Percentiles rank a stretch among this genome's conserved stretches.
These are phyloP conservation scores for Coemansia sp. DNA, from an alignment of 192 early-diverging fungal species.

Conservation along the genomic window DNA sequence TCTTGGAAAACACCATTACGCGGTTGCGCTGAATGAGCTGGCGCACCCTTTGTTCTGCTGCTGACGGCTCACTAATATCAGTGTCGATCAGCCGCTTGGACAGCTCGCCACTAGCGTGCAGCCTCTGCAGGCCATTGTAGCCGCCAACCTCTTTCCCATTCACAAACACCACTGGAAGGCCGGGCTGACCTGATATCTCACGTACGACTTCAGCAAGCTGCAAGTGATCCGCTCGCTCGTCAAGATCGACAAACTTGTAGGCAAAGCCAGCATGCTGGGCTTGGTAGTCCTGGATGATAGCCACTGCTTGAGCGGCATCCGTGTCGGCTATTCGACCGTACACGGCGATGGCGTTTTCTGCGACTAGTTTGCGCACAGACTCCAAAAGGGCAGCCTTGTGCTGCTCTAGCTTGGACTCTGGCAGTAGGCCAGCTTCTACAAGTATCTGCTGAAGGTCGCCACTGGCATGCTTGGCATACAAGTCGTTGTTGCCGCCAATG, in stretches of 20 bases:
- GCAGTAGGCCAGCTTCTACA: neutral
- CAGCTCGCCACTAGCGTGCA: conserved; percentile 4
- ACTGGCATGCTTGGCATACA: conserved; percentile 7
- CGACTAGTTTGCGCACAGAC: neutral
- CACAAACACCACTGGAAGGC: neutral
- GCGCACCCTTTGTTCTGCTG: conserved; percentile 24
- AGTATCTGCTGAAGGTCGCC: neutral
- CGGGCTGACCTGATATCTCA: neutral
- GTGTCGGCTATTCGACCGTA: neutral
- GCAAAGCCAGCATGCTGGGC: neutral
- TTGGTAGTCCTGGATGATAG: neutral
- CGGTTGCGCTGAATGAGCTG: conserved; percentile 37
- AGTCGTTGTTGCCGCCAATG: conserved; percentile 54
- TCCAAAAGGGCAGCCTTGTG: neutral
- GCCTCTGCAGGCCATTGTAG: neutral
- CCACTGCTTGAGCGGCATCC: neutral
- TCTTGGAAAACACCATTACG: conserved; percentile 74
- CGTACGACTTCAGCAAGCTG: neutral
- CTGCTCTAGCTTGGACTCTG: neutral
- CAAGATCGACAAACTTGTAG: neutral
- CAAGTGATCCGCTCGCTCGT: conserved; percentile 1
- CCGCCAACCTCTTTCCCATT: conserved; percentile 4
- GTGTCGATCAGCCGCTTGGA: neutral
- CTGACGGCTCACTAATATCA: neutral
- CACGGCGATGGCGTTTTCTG: neutral